Conservation (phyloP, 139 green algal species). For the Tetraselmis striata region DNA sequence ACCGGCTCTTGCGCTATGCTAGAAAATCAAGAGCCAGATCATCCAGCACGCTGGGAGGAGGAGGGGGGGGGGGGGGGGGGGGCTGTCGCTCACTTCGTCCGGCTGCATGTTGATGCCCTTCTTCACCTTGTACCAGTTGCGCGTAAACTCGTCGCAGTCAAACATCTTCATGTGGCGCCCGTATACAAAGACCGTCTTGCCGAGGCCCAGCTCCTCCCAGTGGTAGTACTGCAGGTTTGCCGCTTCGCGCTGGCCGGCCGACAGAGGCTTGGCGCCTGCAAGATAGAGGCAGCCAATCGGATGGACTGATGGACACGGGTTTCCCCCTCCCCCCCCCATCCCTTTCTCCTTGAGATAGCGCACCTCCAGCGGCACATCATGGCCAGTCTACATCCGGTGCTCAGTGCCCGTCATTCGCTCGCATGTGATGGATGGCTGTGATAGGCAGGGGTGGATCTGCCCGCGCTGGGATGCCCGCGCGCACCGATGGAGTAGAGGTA, state of each 20-base stretch:
- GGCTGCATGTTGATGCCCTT: constrained; percentile 1
- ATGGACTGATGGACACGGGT: too few relatives aligned
- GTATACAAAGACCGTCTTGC: background rate
- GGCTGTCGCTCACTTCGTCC: background rate
- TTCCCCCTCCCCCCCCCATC: too few relatives aligned
- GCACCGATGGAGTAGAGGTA: constrained; percentile 2
- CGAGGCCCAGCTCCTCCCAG: background rate
- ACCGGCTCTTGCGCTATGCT: too few relatives aligned
- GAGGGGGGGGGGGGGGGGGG: background rate
- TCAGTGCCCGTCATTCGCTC: too few relatives aligned
- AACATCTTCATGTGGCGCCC: background rate
- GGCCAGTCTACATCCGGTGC: too few relatives aligned
- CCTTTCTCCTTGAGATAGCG: too few relatives aligned
- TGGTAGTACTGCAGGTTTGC: background rate
- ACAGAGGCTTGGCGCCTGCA: background rate
- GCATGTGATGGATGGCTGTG: too few relatives aligned
- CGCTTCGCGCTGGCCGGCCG: background rate
- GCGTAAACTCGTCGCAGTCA: constrained; percentile 9
- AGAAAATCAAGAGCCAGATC: background rate
- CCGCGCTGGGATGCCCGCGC: too few relatives aligned
- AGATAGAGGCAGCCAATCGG: too few relatives aligned
- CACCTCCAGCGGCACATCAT: too few relatives aligned
- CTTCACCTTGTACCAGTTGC: constrained; percentile 2
- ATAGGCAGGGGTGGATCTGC: too few relatives aligned
- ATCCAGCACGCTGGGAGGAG: background rate